Evolutionary conservation across 176 grass and related monocot species (phyloP).

Genomic region (Triticum dicoccoides): DNA sequence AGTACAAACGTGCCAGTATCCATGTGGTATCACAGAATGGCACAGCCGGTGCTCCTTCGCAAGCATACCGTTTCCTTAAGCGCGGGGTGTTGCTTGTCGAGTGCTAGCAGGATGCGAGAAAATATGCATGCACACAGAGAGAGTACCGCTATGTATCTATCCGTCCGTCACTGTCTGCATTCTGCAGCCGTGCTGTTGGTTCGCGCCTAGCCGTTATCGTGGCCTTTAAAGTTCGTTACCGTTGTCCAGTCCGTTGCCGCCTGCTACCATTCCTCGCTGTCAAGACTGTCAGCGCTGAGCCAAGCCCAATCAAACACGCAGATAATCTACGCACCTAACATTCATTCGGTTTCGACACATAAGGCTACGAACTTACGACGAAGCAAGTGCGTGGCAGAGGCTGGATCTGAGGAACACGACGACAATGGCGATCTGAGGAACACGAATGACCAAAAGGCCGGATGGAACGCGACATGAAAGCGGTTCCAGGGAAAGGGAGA

Average conservation of each 20-base stretch:
- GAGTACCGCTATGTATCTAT: too few relatives aligned
- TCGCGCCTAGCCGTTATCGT: neutral
- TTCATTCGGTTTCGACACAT: neutral
- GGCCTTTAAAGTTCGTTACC: neutral
- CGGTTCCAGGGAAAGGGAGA: neutral
- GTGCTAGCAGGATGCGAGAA: too few relatives aligned
- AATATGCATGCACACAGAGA: too few relatives aligned
- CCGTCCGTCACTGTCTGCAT: neutral
- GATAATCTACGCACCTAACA: neutral
- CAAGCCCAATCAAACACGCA: neutral
- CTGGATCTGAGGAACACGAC: neutral
- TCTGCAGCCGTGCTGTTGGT: neutral
- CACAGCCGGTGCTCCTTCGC: too few relatives aligned
- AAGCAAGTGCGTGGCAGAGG: neutral
- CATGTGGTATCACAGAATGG: too few relatives aligned
- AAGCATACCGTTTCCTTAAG: too few relatives aligned
- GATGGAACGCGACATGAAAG: constrained; percentile 18
- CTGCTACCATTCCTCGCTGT: neutral
- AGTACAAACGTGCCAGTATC: too few relatives aligned
- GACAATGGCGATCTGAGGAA: neutral
- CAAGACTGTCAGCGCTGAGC: too few relatives aligned
- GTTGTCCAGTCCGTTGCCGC: neutral
- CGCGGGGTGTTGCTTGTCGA: too few relatives aligned
- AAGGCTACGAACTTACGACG: neutral
- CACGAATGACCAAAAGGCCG: neutral